These are phyloP conservation scores for Aspergillus sclerotialis DNA, from an alignment of 2,329 filamentous ascomycete species.

Conservation along the genomic window DNA sequence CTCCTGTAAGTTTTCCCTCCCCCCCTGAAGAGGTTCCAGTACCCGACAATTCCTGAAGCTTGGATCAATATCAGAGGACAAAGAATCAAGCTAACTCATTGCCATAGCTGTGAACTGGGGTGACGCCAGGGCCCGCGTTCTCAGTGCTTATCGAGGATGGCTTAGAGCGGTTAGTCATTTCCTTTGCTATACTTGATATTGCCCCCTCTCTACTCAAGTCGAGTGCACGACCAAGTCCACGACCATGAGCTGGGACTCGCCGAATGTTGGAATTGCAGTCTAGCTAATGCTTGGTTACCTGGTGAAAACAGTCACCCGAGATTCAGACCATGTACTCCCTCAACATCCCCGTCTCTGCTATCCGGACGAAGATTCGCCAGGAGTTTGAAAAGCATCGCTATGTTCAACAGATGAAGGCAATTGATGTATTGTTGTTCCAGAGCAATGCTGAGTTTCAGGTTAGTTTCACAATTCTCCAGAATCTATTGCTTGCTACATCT, in stretches of 20 bases:
- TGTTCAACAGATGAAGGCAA: slow-evolving; percentile 77
- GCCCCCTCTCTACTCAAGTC: too few relatives aligned
- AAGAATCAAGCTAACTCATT: slow-evolving; percentile 17
- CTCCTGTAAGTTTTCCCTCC: slow-evolving; percentile 55
- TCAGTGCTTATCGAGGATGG: slow-evolving; percentile 91
- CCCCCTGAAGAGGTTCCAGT: too few relatives aligned
- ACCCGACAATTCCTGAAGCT: too few relatives aligned
- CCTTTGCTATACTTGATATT: too few relatives aligned
- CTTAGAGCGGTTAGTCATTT: slow-evolving; percentile 74
- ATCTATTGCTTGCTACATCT: too few relatives aligned
- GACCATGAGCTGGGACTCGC: too few relatives aligned
- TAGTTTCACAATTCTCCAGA: too few relatives aligned
- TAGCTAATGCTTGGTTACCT: too few relatives aligned
- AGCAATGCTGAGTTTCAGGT: slow-evolving; percentile 95
- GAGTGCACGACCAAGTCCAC: too few relatives aligned
- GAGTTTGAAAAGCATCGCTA: slow-evolving; percentile 96
- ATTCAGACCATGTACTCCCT: slow-evolving; percentile 97
- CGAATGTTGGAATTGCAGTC: too few relatives aligned
- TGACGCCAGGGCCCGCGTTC: slow-evolving; percentile 80
- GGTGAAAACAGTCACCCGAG: slow-evolving; percentile 67
- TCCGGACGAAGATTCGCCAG: slow-evolving; percentile 90
- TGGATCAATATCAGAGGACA: slow-evolving; percentile 14
- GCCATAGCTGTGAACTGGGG: slow-evolving; percentile 72
- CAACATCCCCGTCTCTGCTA: slow-evolving; percentile 74
- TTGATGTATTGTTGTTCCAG: slow-evolving; percentile 85